phyloP scores from a whole-genome alignment of 202 grass and related monocot genomes.

The Dendrocalamus latiflorus region DNA sequence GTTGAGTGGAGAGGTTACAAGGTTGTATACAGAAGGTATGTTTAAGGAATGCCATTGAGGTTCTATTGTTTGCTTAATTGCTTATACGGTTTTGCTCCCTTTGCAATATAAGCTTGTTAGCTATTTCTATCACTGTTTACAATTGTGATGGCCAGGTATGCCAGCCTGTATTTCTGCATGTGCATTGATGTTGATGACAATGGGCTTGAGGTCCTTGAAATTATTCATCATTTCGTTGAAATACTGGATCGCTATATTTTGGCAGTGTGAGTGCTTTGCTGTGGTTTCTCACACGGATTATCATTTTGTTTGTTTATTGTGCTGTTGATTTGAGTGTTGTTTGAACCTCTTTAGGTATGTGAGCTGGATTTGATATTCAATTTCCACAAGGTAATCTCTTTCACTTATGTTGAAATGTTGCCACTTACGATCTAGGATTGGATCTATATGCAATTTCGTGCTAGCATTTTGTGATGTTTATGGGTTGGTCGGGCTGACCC shows the following conservation, averaged over 20 bases:
- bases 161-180: slow-evolving; percentile 99
- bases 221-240: slow-evolving; percentile 98
- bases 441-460: neutral
- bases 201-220: slow-evolving; percentile 90
- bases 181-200: slow-evolving; percentile 93
- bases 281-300: neutral
- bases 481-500: too few relatives aligned
- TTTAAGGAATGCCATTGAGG: neutral
- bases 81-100: neutral
- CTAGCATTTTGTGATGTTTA: neutral
- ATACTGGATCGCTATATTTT: slow-evolving; percentile 91
- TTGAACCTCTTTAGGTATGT: slow-evolving; percentile 57
- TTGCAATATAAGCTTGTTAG: slow-evolving; percentile 5
- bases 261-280: slow-evolving; percentile 60
- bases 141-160: slow-evolving; percentile 60
- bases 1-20: slow-evolving; percentile 96
- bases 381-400: slow-evolving; percentile 85
- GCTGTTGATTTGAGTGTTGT: slow-evolving; percentile 4
- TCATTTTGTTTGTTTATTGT: slow-evolving; percentile 9
- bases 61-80: neutral
- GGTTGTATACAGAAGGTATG: slow-evolving; percentile 93
- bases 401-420: neutral
- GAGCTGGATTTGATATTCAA: slow-evolving; percentile 99
- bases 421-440: neutral
- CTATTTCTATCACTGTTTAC: slow-evolving; percentile 9